Evolutionary conservation across 352 stramenopile genomes (phyloP).

Genomic region (Phytophthora rubi): DNA sequence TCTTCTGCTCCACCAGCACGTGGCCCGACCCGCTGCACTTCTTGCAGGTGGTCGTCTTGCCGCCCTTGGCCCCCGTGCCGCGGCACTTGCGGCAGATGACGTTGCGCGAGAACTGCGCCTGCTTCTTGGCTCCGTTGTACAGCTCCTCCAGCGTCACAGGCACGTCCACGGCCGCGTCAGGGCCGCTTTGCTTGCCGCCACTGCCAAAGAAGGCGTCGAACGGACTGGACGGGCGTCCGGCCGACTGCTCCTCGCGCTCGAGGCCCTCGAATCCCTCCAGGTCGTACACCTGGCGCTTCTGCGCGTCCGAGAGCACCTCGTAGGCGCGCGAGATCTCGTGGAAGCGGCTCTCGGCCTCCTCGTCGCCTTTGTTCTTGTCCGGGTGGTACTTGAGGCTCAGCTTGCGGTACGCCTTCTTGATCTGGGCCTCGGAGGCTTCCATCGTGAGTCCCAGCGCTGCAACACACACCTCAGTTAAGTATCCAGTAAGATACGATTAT

Average conservation of each 20-base stretch:
- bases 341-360: constrained; percentile 87
- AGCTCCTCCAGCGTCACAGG: constrained; percentile 85
- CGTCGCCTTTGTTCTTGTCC: constrained; percentile 88
- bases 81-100: constrained; percentile 89
- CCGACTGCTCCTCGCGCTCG: constrained; percentile 69
- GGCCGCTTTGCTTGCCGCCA: constrained; percentile 70
- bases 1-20: constrained; percentile 84
- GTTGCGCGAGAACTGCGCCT: constrained; percentile 71
- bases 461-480: constrained; percentile 5
- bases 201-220: constrained; percentile 88
- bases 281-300: constrained; percentile 93
- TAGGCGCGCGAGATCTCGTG: constrained; percentile 92
- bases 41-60: constrained; percentile 80
- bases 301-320: constrained; percentile 89
- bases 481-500: constrained; percentile 8
- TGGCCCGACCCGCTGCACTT: constrained; percentile 75
- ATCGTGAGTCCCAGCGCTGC: constrained; percentile 78
- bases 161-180: constrained; percentile 79
- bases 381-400: constrained; percentile 97
- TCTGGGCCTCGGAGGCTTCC: constrained; percentile 88
- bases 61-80: constrained; percentile 82
- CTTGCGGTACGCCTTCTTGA: constrained; percentile 96
- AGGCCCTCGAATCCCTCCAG: constrained; percentile 92
- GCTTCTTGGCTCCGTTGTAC: constrained; percentile 85
- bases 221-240: constrained; percentile 55